Evolutionary conservation across 768 basidiomycete species (phyloP).

Genomic region (Tubosaeta brunneosetosa): DNA sequence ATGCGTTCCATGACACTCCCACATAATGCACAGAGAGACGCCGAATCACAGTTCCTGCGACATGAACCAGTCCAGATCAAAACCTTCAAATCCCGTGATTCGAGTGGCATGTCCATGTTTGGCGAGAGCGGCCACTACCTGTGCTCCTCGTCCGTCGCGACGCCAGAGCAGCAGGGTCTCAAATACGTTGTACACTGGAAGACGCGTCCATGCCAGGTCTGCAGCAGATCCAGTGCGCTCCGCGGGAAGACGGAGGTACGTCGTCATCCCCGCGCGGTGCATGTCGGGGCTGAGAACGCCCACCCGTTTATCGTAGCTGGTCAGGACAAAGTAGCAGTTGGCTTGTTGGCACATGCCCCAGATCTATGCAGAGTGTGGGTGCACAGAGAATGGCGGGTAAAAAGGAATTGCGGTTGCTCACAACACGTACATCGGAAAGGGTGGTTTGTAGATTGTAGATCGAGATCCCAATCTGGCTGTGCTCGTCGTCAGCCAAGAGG

Average conservation of each 20-base stretch:
- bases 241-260: slow-evolving; percentile 6
- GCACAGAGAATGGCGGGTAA: neutral
- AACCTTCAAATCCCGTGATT: neutral
- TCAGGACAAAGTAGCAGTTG: slow-evolving; percentile 12
- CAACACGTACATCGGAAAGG: slow-evolving; percentile 3
- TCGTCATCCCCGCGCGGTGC: slow-evolving; percentile 8
- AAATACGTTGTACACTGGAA: slow-evolving; percentile 8
- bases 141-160: neutral
- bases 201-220: neutral
- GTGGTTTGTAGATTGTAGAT: neutral
- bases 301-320: slow-evolving; percentile 16
- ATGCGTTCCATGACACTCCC: neutral
- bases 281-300: slow-evolving; percentile 11
- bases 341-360: slow-evolving; percentile 12
- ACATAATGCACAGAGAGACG: too few relatives aligned
- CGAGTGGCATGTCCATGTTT: too few relatives aligned
- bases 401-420: slow-evolving; percentile 10
- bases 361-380: slow-evolving; percentile 5
- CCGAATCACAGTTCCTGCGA: neutral
- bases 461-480: slow-evolving; percentile 1
- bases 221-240: neutral
- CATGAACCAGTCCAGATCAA: neutral
- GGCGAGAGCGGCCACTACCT: neutral
- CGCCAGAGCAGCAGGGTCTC: slow-evolving; percentile 8
- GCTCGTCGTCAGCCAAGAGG: neutral